Evolutionary conservation across 495 filamentous ascomycete genomes (phyloP), one percentile per base, ranked within the genome.

Genomic region (Podospora pseudopauciseta): DNA sequence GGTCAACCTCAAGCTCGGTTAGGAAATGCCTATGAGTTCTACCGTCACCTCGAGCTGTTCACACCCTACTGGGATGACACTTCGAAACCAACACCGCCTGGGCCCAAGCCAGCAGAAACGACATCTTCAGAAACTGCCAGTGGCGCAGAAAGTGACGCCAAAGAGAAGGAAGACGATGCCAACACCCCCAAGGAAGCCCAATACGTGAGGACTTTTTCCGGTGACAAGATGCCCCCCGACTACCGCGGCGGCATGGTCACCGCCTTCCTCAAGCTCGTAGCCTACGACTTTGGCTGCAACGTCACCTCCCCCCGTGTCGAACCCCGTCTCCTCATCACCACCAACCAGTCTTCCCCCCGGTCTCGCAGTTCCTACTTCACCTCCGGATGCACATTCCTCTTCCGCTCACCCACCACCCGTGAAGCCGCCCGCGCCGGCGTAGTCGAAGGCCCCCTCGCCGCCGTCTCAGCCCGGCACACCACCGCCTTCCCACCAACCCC

Each of bases 211-310:
- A 84, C 84, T 5, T 84, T 83, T 6, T 78, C 86, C 19, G 92
- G 92, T 20, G 71, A 79, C 11, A 86, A 91, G 67, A 93, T 96
- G 88, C 93, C 93, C 3, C 80, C 89, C 20, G 88, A 90, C 57
- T 86, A 87, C 70, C 91, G 92, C 30, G 86, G 91, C 53, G 88
- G 90, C 39, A 83, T 89, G 16, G 77, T 96, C 34, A 82, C 86
- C 9, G 84, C 87, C 16, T 91, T 97, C 67, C 77, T 95, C 34
- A 94, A 96, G 79, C 86, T 91, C 57, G 86, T 90, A 0, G 85
- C 88, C 7, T 96, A 92, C 85, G 87, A 90, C 44, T 95, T 93
- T 74, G 88, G 88, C 26, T 93, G 91, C 78, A 90, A 90, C 63
- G 84, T 92, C 55, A 80, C 84, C 0, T 79, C 86, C 16, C 85